Percentiles rank a stretch among this genome's conserved stretches.
phyloP scores from a whole-genome alignment of 2,329 filamentous ascomycete species.

The Pleomassaria siparia region DNA sequence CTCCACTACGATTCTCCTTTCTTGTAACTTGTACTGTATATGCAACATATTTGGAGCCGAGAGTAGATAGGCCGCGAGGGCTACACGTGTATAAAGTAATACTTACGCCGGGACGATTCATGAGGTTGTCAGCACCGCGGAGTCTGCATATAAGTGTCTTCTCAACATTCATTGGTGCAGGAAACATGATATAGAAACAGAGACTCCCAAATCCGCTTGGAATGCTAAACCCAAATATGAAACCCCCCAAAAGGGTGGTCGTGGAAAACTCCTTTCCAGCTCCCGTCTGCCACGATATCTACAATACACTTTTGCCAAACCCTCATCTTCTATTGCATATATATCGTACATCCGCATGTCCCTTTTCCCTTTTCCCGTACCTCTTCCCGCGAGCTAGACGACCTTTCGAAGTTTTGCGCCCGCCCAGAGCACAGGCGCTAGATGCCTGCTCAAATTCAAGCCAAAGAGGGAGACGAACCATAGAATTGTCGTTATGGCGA shows the following conservation, averaged over 20 bases:
- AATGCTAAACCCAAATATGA: too few relatives aligned
- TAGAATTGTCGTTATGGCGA: constrained; percentile 60
- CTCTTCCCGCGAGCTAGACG: constrained; percentile 24
- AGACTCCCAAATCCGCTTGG: too few relatives aligned
- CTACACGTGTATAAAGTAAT: too few relatives aligned
- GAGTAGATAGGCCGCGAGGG: too few relatives aligned
- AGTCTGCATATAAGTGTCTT: too few relatives aligned
- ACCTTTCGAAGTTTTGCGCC: constrained; percentile 49
- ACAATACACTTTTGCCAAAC: neutral
- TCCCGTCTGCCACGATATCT: neutral
- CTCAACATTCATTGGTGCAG: neutral
- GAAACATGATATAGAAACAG: neutral
- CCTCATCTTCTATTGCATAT: neutral
- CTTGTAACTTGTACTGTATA: too few relatives aligned
- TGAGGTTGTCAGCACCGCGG: too few relatives aligned
- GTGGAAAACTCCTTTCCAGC: neutral
- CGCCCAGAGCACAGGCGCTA: constrained; percentile 54
- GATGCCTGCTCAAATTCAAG: constrained; percentile 53
- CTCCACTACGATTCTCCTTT: too few relatives aligned
- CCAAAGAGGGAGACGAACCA: constrained; percentile 59
- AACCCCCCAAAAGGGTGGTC: neutral
- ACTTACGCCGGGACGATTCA: too few relatives aligned
- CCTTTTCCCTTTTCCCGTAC: neutral
- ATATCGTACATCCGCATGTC: neutral
- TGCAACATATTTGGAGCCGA: too few relatives aligned